Evolutionary conservation across 2,329 filamentous ascomycete species (phyloP).

Genomic region (Pseudofabraea citricarpa): DNA sequence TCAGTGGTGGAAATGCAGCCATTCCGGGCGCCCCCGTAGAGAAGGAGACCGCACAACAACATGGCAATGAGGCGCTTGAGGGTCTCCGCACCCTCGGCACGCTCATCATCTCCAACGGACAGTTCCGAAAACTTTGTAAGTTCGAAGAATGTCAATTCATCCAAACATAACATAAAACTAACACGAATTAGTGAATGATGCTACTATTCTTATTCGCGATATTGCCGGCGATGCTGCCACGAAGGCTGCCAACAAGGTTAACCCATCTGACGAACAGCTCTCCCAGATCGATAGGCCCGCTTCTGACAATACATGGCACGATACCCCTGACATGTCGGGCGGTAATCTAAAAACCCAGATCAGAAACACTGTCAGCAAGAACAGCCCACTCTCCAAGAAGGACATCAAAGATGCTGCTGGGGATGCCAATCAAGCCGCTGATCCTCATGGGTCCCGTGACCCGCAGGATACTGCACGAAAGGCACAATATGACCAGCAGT

Average conservation of each 20-base stretch:
- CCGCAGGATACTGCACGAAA: slow-evolving; percentile 46
- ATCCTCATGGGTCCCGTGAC: slow-evolving; percentile 50
- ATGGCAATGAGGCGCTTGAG: slow-evolving; percentile 77
- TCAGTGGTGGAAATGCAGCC: slow-evolving; percentile 57
- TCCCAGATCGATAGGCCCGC: slow-evolving; percentile 77
- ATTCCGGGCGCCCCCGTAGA: slow-evolving; percentile 63
- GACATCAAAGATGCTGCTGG: slow-evolving; percentile 58
- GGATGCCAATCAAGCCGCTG: slow-evolving; percentile 51
- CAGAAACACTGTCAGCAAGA: slow-evolving; percentile 51
- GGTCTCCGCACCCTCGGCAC: slow-evolving; percentile 85
- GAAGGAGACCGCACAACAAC: slow-evolving; percentile 74
- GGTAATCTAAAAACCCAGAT: slow-evolving; percentile 65
- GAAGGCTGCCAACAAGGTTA: slow-evolving; percentile 70
- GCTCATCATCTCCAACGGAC: slow-evolving; percentile 89
- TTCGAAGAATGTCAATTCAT: neutral
- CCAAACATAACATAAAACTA: slow-evolving; percentile 4
- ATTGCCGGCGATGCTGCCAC: slow-evolving; percentile 86
- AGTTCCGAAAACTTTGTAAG: slow-evolving; percentile 38
- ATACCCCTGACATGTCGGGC: slow-evolving; percentile 71
- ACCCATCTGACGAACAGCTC: slow-evolving; percentile 73
- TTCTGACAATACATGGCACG: slow-evolving; percentile 90
- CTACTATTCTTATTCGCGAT: slow-evolving; percentile 74
- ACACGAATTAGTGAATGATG: slow-evolving; percentile 61
- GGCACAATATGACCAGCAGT: slow-evolving; percentile 40
- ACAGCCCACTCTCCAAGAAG: slow-evolving; percentile 43